Evolutionary conservation across 176 grass and related monocot species (phyloP).

Genomic region (Eragrostis nindensis): DNA sequence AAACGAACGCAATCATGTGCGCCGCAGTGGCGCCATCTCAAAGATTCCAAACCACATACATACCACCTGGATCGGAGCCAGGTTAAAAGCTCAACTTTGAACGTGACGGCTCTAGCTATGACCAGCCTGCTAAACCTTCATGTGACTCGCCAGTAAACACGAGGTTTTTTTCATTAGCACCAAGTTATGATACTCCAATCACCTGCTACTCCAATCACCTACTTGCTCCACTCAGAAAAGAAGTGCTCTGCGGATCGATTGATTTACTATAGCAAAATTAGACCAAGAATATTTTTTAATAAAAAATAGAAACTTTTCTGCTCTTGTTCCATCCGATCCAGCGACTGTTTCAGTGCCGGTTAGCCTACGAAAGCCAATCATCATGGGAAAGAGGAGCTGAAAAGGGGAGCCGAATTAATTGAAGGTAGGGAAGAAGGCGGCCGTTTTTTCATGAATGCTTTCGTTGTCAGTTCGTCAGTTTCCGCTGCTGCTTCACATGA

Average conservation of each 20-base stretch:
- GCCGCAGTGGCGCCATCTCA: too few relatives aligned
- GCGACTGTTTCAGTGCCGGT: too few relatives aligned
- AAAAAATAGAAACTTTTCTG: neutral
- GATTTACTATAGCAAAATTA: too few relatives aligned
- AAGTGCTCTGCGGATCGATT: neutral
- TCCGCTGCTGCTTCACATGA: neutral
- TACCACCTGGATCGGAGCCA: neutral
- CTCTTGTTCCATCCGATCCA: too few relatives aligned
- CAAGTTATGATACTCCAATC: neutral
- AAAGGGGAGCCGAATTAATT: neutral
- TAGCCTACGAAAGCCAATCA: too few relatives aligned
- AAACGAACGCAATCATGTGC: neutral
- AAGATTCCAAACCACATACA: neutral
- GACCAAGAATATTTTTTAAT: neutral
- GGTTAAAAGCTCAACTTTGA: neutral
- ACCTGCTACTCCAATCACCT: neutral
- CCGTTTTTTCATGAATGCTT: neutral
- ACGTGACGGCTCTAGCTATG: neutral
- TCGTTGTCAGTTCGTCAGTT: constrained; percentile 1
- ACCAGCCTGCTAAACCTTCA: too few relatives aligned
- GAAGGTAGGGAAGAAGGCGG: too few relatives aligned
- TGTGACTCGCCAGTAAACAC: neutral
- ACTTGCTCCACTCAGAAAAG: neutral
- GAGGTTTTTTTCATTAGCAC: neutral
- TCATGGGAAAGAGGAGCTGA: neutral